Evolutionary conservation across 1,284 basidiomycete species (phyloP), one percentile per base, ranked within the genome.

Genomic region (Xerocomus nothofagi): DNA sequence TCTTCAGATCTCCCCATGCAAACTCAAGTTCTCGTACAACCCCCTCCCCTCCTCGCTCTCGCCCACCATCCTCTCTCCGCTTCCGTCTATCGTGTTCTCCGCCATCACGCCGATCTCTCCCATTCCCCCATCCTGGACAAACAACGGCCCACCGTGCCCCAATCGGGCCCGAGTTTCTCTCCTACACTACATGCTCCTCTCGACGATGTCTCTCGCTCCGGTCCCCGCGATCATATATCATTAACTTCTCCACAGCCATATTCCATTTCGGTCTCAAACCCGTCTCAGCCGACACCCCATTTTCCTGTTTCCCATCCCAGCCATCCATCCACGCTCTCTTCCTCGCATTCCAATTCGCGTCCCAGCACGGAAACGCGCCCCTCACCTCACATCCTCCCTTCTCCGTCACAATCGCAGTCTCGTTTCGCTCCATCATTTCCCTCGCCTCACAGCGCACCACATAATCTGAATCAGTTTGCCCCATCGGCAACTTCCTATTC

Each of bases 401-500:
- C 74, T n/a, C 72, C 74, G 47, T 76, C 77, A 48, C 71, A 73
- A 49, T 64, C 69, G 36, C 73, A 72, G 55, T 48, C 69, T 59
- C 71, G 68, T 60, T 62, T 63, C 15, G 57, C 69, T 43, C 60
- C 70, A 47, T 65, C 72, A 41, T 71, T 73, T 62, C 71, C 72
- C 51, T 70, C 70, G 46, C 68, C 73, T 43, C 64, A 72, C 60
- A 72, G 71, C 51, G 72, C 76, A 58, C 73, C 73, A 50, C 72
- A 70, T 55, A 60, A 75, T 47, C 74, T 75, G 56, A 66, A 70
- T 59, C 72, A 71, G 53, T 73, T 76, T 57, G 39, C 64, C 63
- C 58, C 68, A 59, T 68, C 71, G 68, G 67, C 66, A 66, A 68
- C 66, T 64, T 59, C 70, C 57, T 59, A 54, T 39, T 54, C 59